These are phyloP conservation scores for Tremella yokohamensis DNA, from an alignment of 768 basidiomycete genomes.

Conservation along the genomic window DNA sequence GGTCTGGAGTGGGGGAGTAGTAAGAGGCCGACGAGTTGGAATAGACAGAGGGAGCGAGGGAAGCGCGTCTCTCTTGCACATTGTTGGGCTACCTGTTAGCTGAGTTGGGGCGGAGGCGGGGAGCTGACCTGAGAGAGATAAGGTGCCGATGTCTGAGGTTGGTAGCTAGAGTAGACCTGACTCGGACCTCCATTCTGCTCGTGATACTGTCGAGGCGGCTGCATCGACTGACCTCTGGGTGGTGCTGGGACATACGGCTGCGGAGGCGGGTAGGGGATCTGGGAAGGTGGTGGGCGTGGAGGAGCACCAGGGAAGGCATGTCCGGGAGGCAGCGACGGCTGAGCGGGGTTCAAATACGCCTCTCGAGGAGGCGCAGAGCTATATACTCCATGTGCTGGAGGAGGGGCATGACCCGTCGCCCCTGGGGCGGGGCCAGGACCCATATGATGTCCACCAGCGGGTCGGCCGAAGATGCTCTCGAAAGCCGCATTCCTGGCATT, in stretches of 20 bases:
- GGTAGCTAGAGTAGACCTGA: not conserved
- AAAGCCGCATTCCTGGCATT: conserved; percentile 46
- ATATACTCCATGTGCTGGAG: conserved; percentile 8
- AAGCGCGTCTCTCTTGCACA: conserved; percentile 32
- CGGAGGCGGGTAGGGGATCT: not conserved
- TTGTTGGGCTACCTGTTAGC: conserved; percentile 1
- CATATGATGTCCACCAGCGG: conserved; percentile 46
- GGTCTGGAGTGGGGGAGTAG: conserved; percentile 35
- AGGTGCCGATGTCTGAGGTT: not conserved
- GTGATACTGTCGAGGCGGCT: conserved; percentile 1
- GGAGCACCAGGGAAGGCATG: conserved; percentile 16
- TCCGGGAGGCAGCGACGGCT: conserved; percentile 43
- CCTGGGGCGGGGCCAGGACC: conserved; percentile 9
- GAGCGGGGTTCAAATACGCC: conserved; percentile 33
- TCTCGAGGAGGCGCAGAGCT: conserved; percentile 7
- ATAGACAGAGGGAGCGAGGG: conserved; percentile 36
- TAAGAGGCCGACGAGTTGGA: conserved; percentile 35
- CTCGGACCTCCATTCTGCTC: not conserved
- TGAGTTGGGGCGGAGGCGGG: not conserved
- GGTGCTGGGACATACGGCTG: conserved; percentile 10
- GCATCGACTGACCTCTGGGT: conserved; percentile 4
- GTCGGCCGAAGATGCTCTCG: conserved; percentile 50
- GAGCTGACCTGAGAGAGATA: not conserved
- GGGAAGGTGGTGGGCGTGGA: conserved; percentile 9
- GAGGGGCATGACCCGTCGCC: conserved; percentile 13